Conservation (phyloP, 2,329 filamentous ascomycete genomes). For the Fusarium udum region DNA sequence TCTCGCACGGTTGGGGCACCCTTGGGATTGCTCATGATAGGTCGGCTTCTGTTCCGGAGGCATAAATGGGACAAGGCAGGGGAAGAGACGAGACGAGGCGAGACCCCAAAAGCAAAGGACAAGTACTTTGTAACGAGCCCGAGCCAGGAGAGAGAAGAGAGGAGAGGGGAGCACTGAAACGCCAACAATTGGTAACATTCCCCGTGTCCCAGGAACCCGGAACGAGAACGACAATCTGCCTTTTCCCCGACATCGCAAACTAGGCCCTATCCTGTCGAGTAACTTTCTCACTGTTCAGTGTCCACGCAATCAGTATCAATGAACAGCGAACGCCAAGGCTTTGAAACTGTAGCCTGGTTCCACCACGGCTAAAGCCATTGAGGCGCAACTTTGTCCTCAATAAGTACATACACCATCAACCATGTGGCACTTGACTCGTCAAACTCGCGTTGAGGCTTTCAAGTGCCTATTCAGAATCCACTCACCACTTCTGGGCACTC, state of each 20-base stretch:
- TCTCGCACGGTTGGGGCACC: conserved; percentile 36
- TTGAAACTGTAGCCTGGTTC: not conserved
- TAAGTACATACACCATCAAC: not conserved
- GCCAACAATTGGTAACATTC: conserved; percentile 18
- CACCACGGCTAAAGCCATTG: conserved; percentile 5
- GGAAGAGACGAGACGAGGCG: conserved; percentile 13
- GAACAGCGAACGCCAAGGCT: conserved; percentile 4
- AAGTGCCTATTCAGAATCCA: conserved; percentile 20
- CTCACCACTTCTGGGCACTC: not conserved
- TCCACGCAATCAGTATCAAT: not conserved
- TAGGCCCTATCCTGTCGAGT: not conserved
- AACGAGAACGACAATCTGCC: not conserved
- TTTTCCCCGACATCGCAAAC: conserved; percentile 2
- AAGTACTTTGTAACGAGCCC: not conserved
- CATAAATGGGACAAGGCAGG: conserved; percentile 16
- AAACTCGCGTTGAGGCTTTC: not conserved
- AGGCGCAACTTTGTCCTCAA: not conserved
- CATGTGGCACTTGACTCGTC: conserved; percentile 28
- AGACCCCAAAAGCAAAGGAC: conserved; percentile 19
- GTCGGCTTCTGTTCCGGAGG: conserved; percentile 27
- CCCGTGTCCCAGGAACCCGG: conserved; percentile 25
- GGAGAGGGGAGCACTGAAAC: not conserved
- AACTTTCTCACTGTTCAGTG: not conserved
- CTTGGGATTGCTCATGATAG: conserved; percentile 4
- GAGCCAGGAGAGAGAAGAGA: not conserved